Percentiles rank a stretch among this genome's conserved stretches.
Conservation (phyloP, 2,329 filamentous ascomycete species). For the Venturia nashicola region DNA sequence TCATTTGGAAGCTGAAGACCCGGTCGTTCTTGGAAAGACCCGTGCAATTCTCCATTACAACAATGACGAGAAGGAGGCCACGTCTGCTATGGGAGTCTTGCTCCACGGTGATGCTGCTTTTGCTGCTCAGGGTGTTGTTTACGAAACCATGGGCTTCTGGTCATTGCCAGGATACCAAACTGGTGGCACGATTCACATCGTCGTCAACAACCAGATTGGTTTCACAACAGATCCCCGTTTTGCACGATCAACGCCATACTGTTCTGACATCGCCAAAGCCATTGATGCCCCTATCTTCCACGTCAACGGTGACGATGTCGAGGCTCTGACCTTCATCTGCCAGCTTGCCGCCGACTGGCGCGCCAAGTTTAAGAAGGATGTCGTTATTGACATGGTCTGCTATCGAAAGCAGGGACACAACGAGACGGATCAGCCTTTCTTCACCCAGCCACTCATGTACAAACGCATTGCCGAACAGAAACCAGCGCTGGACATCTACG, state of each 20-base stretch:
- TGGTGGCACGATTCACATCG: conserved; percentile 89
- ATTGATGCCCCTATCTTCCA: conserved; percentile 98
- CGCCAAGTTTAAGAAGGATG: conserved; percentile 95
- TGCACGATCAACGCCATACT: conserved; percentile 94
- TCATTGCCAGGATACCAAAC: conserved; percentile 92
- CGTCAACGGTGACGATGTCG: conserved; percentile 96
- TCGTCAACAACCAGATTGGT: conserved; percentile 99
- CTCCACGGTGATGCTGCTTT: conserved; percentile 97
- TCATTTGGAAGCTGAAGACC: conserved; percentile 95
- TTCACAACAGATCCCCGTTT: conserved; percentile 98
- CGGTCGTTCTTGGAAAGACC: conserved; percentile 93
- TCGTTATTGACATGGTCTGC: conserved; percentile 96
- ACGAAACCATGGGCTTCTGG: conserved; percentile 97
- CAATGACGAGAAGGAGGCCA: conserved; percentile 81
- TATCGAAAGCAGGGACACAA: conserved; percentile 99
- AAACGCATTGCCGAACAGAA: conserved; percentile 84
- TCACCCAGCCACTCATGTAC: conserved; percentile 99
- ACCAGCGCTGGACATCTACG: conserved; percentile 79
- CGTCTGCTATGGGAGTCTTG: conserved; percentile 86
- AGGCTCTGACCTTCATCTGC: conserved; percentile 96
- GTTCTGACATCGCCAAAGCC: conserved; percentile 97
- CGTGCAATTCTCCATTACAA: conserved; percentile 98
- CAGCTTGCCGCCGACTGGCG: conserved; percentile 96
- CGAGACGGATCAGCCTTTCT: conserved; percentile 97
- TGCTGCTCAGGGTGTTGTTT: conserved; percentile 91